These are phyloP conservation scores for Verbascum thapsus DNA, from an alignment of 257 asterid genomes.

Conservation along the genomic window DNA sequence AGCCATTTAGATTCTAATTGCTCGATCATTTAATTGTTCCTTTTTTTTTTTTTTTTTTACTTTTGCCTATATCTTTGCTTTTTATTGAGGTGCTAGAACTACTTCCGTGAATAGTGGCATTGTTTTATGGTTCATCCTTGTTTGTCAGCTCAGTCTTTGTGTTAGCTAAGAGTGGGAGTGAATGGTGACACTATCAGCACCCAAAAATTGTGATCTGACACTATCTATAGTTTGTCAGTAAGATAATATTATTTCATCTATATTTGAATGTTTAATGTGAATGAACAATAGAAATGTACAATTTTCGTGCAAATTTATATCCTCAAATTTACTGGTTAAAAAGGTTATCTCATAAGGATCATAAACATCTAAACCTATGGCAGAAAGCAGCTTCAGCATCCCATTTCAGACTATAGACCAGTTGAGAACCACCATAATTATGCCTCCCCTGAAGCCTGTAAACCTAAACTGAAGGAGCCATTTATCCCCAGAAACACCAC, in stretches of 20 bases:
- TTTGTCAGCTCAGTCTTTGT: neutral
- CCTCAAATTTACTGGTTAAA: neutral
- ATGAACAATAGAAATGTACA: neutral
- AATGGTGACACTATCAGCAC: neutral
- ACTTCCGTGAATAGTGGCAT: neutral
- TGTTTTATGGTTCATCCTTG: neutral
- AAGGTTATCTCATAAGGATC: too few species aligned
- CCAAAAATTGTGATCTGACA: neutral
- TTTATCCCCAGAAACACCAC: neutral
- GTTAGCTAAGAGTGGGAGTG: neutral
- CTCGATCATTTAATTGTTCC: neutral
- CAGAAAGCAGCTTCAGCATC: neutral
- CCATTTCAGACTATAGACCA: neutral
- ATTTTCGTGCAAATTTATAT: too few species aligned
- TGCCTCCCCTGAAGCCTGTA: neutral
- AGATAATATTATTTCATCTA: neutral
- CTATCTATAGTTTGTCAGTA: too few species aligned
- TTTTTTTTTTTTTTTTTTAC: constrained; percentile 5
- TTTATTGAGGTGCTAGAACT: constrained; percentile 11
- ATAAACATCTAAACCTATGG: neutral
- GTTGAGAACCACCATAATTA: too few species aligned
- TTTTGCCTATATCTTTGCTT: constrained; percentile 1
- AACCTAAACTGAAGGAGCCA: neutral
- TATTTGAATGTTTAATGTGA: neutral
- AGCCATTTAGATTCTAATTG: constrained; percentile 19